Percentiles rank a stretch among this genome's conserved stretches.
phyloP scores from a whole-genome alignment of 225 moss, liverwort and hornwort genomes.

The Marchantia polymorpha region DNA sequence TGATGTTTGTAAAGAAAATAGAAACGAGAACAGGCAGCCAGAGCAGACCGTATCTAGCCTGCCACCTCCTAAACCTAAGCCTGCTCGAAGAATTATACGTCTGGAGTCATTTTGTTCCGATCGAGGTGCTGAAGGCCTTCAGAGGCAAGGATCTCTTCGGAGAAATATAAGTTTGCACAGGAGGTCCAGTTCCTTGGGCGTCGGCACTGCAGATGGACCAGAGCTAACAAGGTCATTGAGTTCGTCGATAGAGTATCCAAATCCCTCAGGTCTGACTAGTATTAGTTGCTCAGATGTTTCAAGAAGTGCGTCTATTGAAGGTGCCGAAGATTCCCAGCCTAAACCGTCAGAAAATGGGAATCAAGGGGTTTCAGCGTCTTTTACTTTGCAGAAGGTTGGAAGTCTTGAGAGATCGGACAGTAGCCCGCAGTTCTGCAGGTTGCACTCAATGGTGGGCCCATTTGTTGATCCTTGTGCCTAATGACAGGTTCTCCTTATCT shows the following conservation, averaged over 20 bases:
- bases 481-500: conserved; percentile 23
- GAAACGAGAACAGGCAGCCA: background rate
- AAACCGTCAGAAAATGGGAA: conserved; percentile 18
- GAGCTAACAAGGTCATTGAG: conserved; percentile 28
- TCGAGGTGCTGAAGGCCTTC: background rate
- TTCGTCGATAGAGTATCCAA: conserved; percentile 19
- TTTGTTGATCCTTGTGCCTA: conserved; percentile 31
- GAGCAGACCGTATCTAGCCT: background rate
- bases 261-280: conserved; percentile 6
- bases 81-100: conserved; percentile 33
- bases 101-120: conserved; percentile 19
- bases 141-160: background rate
- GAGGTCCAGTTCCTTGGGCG: conserved; percentile 14
- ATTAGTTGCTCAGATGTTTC: background rate
- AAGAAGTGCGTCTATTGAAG: background rate
- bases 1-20: background rate
- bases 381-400: conserved; percentile 23
- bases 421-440: conserved; percentile 20
- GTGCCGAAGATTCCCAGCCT: conserved; percentile 7
- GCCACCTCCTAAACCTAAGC: conserved; percentile 23
- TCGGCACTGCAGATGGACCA: background rate
- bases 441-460: conserved; percentile 29
- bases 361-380: conserved; percentile 18
- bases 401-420: conserved; percentile 27
- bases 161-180: conserved; percentile 14